A percentile compares a stretch with the other conserved stretches of the same genome.
phyloP scores from a whole-genome alignment of 2,329 filamentous ascomycete species.

The Colletotrichum viniferum region DNA sequence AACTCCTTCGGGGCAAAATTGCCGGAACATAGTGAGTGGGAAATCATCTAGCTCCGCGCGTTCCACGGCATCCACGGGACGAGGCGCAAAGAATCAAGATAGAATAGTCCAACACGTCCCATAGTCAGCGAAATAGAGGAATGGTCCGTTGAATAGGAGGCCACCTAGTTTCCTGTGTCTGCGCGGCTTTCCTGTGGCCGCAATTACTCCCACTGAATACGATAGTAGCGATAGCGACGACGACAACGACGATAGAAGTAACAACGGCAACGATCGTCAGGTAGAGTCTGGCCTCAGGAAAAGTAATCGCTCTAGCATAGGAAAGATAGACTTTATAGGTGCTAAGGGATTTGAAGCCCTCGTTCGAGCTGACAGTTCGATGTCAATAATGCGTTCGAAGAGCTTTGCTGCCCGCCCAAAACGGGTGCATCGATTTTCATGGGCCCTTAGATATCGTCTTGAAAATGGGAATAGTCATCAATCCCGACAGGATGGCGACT shows the following conservation, averaged over 20 bases:
- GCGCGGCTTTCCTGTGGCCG: no score
- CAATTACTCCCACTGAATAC: no score
- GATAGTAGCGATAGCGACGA: no score
- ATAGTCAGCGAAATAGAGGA: background rate
- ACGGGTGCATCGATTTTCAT: background rate
- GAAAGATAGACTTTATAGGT: background rate
- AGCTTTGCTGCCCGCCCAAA: background rate
- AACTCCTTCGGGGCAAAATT: background rate
- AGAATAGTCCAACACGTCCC: background rate
- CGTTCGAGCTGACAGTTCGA: background rate
- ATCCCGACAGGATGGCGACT: background rate
- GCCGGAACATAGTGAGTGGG: background rate
- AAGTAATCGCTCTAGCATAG: no score
- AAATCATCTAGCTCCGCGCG: background rate
- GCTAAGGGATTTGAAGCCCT: background rate
- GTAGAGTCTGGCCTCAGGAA: no score
- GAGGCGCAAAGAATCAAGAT: background rate
- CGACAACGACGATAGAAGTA: no score
- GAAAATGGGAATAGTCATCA: background rate
- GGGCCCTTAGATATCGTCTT: background rate
- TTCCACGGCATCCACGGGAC: background rate
- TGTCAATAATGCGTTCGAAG: background rate
- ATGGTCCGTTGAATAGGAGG: no score
- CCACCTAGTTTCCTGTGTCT: no score
- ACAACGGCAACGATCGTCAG: no score